phyloP scores from a whole-genome alignment of 2,329 filamentous ascomycete genomes.

The Penicillium verrucosum region DNA sequence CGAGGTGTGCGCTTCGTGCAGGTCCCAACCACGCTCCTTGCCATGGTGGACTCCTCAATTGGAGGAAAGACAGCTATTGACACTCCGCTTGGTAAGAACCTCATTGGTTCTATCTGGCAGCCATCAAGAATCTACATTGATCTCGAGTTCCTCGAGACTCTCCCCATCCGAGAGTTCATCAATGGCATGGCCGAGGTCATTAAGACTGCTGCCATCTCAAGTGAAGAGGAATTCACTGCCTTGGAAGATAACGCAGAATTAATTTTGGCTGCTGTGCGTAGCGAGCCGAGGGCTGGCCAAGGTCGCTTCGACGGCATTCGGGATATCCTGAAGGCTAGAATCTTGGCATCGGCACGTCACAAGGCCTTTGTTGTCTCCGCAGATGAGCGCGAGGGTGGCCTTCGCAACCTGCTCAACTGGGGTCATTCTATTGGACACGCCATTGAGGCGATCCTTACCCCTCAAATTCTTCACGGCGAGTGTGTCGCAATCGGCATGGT shows the following conservation, averaged over 20 bases:
- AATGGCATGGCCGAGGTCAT: slow-evolving; percentile 99
- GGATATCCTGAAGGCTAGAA: slow-evolving; percentile 69
- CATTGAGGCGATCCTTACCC: slow-evolving; percentile 90
- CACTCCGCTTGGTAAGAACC: slow-evolving; percentile 90
- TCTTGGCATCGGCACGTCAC: slow-evolving; percentile 84
- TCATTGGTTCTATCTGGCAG: slow-evolving; percentile 96
- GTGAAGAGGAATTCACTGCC: slow-evolving; percentile 78
- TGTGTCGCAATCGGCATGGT: slow-evolving; percentile 98
- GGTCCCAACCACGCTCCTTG: slow-evolving; percentile 87
- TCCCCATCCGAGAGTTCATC: slow-evolving; percentile 89
- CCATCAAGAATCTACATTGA: slow-evolving; percentile 93
- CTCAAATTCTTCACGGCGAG: slow-evolving; percentile 92
- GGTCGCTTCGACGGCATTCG: slow-evolving; percentile 68
- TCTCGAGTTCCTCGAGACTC: slow-evolving; percentile 81
- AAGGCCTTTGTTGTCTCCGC: slow-evolving; percentile 93
- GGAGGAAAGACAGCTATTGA: slow-evolving; percentile 98
- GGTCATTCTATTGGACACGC: slow-evolving; percentile 98
- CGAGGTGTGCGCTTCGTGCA: slow-evolving; percentile 93
- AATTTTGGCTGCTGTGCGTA: slow-evolving; percentile 70
- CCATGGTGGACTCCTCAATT: slow-evolving; percentile 98
- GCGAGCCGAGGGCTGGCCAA: slow-evolving; percentile 54
- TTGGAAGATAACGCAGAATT: slow-evolving; percentile 76
- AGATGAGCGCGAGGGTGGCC: slow-evolving; percentile 89
- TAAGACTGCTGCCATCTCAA: slow-evolving; percentile 96
- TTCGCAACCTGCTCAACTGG: slow-evolving; percentile 94